Evolutionary conservation across 2,329 filamentous ascomycete species (phyloP), one percentile per base, ranked within the genome.

Genomic region (Colletotrichum zoysiae): DNA sequence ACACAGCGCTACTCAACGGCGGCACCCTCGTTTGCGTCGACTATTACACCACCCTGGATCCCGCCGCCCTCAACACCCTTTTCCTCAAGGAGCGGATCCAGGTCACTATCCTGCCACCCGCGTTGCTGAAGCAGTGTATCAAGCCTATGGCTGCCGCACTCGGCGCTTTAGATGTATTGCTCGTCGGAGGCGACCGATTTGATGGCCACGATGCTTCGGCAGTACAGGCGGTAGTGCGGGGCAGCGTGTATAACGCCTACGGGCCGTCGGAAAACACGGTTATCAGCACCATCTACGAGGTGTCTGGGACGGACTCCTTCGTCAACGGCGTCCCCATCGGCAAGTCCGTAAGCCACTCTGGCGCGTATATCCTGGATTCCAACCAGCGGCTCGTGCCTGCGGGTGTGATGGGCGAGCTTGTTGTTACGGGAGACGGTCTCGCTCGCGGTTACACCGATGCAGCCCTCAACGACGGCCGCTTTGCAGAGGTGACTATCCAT

Each of bases 111-210:
- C 38, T 74, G 33, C 35, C 74, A 3, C 72, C 73, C 0, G 74
- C 73, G 0, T 26, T 75, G 40, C 66, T 75, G 4, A 74, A 74
- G 44, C 63, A 65, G 23, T 71, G 55, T 33, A 48, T 74, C 1
- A 75, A 76, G 26, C 79, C 82, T 53, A 80, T 82, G 70, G 80
- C 80, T 44, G 79, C 78, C 8, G 79, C 79, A 2, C 76, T 63
- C 35, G 46, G 46, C 23, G 72, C 75, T 35, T 79, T 82, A 50
- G 81, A 79, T 20, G 78, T 79, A 55, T 76, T 83, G 7, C 81
- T 81, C 53, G 76, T 80, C n/a, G 79, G 78, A 5, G 81, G 80
- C 1, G 81, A 83, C 20, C 42, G 63, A 16, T 65, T 74, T 7
- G 62, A 73, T n/a, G 35, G 48, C 2, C 67, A 56, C 5, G 70